Evolutionary conservation across 108 stramenopile species (phyloP).

Genomic region (Epithemia pelagica): DNA sequence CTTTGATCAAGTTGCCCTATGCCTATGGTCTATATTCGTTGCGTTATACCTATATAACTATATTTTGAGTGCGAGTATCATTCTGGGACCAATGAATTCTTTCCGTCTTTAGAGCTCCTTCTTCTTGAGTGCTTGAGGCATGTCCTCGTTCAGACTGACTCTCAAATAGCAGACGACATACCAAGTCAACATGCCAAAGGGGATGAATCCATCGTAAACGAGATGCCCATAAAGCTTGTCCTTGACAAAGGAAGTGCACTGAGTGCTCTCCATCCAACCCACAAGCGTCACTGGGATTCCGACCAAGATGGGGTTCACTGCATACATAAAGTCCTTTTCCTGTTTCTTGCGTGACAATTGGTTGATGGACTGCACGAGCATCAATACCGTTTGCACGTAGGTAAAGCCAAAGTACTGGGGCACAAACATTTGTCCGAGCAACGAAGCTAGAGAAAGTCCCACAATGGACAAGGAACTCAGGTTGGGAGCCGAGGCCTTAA

Average conservation of each 20-base stretch:
- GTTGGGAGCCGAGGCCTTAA: conserved; percentile 15
- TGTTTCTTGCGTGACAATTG: conserved; percentile 10
- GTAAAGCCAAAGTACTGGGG: conserved; percentile 13
- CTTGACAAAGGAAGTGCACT: conserved; percentile 15
- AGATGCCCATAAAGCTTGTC: conserved; percentile 20
- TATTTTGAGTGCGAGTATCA: too few species aligned
- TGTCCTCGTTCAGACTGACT: neutral
- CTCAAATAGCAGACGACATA: neutral
- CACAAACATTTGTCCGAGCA: neutral
- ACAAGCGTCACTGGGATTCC: conserved; percentile 15
- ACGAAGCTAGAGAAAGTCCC: neutral
- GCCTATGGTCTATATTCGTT: too few species aligned
- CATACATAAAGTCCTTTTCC: conserved; percentile 21
- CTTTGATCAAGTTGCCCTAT: too few species aligned
- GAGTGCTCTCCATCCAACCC: conserved; percentile 29
- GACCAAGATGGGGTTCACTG: conserved; percentile 12
- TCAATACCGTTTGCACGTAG: conserved; percentile 21
- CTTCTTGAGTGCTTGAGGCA: neutral
- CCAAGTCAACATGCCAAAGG: conserved; percentile 1
- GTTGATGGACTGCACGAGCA: conserved; percentile 18
- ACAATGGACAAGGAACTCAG: neutral
- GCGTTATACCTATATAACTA: too few species aligned
- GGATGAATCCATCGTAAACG: conserved; percentile 19
- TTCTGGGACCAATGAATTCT: too few species aligned
- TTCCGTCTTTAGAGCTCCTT: too few species aligned